Conservation (phyloP, 129 eudicot species). For the Saussurea involucrata region DNA sequence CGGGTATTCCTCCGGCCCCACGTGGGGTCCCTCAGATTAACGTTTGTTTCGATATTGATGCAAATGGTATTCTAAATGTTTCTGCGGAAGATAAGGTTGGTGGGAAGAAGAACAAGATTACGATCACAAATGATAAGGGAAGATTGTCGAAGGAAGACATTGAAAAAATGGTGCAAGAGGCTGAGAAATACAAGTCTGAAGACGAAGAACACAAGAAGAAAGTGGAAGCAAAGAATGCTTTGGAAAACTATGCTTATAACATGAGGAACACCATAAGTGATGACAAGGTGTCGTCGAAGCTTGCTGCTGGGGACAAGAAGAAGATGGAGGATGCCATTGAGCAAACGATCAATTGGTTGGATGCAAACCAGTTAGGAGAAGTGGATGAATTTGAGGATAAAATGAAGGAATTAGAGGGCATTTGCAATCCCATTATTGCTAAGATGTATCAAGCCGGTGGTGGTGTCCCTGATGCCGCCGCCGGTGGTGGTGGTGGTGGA, state of each 20-base stretch:
- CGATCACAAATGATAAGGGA: slow-evolving; percentile 25
- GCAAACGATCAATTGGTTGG: slow-evolving; percentile 27
- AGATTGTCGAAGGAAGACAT: slow-evolving; percentile 33
- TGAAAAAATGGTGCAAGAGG: slow-evolving; percentile 39
- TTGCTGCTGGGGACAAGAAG: slow-evolving; percentile 15
- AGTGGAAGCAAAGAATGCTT: slow-evolving; percentile 25
- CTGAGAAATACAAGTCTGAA: slow-evolving; percentile 32
- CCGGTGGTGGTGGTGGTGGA: slow-evolving; percentile 22
- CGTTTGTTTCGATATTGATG: slow-evolving; percentile 36
- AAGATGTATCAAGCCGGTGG: slow-evolving; percentile 55
- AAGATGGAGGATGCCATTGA: slow-evolving; percentile 36
- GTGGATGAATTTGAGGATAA: slow-evolving; percentile 32
- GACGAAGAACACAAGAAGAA: slow-evolving; percentile 39
- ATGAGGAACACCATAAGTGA: slow-evolving; percentile 34
- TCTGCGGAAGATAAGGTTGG: slow-evolving; percentile 27
- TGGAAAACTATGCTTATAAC: slow-evolving; percentile 24
- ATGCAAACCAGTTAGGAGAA: slow-evolving; percentile 24
- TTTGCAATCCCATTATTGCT: slow-evolving; percentile 33
- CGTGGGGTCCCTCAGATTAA: slow-evolving; percentile 20
- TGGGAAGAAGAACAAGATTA: slow-evolving; percentile 30
- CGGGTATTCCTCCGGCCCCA: slow-evolving; percentile 36
- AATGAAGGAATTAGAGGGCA: slow-evolving; percentile 27
- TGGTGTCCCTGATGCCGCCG: slow-evolving; percentile 32
- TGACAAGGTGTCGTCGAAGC: slow-evolving; percentile 20
- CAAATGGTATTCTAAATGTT: slow-evolving; percentile 31